Evolutionary conservation across 805 yeast species (phyloP).

Genomic region (Saturnispora sanitii): DNA sequence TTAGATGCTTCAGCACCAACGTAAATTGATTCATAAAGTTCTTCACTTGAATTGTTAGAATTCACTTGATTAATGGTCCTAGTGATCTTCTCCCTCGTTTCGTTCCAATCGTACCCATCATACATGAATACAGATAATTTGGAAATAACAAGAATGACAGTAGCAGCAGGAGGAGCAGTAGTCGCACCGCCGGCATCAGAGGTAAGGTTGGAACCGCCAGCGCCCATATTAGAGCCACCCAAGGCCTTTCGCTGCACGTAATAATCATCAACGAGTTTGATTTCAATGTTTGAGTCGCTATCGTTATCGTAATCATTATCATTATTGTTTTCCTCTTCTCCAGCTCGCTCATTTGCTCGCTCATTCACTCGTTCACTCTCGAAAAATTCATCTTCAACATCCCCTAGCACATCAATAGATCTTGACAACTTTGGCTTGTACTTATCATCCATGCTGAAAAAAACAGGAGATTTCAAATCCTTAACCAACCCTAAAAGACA

Average conservation of each 20-base stretch:
- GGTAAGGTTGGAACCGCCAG: too few relatives aligned
- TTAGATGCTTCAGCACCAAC: constrained; percentile 45
- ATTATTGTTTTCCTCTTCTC: background rate
- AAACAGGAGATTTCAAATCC: constrained; percentile 63
- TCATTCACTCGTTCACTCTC: background rate
- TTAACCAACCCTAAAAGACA: constrained; percentile 56
- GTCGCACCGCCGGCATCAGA: too few relatives aligned
- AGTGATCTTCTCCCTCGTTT: constrained; percentile 57
- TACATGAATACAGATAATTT: constrained; percentile 41
- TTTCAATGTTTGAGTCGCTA: constrained; percentile 5
- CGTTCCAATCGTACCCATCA: constrained; percentile 92
- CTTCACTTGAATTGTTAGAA: constrained; percentile 27
- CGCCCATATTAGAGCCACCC: too few relatives aligned
- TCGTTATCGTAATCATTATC: background rate
- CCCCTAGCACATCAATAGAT: constrained; percentile 33
- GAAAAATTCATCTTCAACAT: constrained; percentile 30
- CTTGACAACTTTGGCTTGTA: constrained; percentile 30
- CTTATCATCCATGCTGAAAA: constrained; percentile 50
- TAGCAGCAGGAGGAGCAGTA: constrained; percentile 28
- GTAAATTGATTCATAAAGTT: constrained; percentile 68
- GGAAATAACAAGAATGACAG: constrained; percentile 27
- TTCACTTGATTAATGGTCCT: constrained; percentile 60
- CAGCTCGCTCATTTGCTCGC: background rate
- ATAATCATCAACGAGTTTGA: constrained; percentile 24
- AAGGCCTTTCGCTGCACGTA: too few relatives aligned